Evolutionary conservation across 2,329 filamentous ascomycete species (phyloP), one percentile per base, ranked within the genome.

Genomic region (Paramyrothecium roridum): DNA sequence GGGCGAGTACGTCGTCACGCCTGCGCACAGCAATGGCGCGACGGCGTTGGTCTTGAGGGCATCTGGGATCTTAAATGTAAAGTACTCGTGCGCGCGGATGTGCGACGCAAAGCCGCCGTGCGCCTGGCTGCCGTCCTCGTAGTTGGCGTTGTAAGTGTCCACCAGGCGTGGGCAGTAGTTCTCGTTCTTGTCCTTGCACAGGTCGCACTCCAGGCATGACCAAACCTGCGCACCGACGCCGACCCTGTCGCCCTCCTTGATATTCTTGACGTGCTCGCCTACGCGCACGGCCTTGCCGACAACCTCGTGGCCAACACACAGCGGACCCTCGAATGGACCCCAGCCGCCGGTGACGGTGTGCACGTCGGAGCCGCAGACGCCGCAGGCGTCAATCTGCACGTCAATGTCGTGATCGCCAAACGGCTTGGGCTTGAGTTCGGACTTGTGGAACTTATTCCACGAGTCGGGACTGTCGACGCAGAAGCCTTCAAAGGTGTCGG

Each of bases 21-120:
- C 90, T 2, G 85, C 90, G 66, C 90, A 93, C 26, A 93, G 78
- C 76, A 95, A 85, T 1, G 90, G 89, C 2, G 89, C 82, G 0
- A 78, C 80, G 2, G 75, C 65, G 33, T 79, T 76, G 0, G 76
- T 76, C 8, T 75, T 69, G 11, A 85, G 69, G 1, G 65, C 68
- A n/a, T 83, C 80, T 0, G 82, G 82, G 40, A 85, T 82, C 59
- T 80, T 80, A 62, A 85, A 79, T 33, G 77, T 78, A 60, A 90
- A 92, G 69, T 80, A 78, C 61, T 79, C 76, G 56, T 80, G 79
- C 0, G 74, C 76, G 23, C 79, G 71, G 22, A 80, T 77, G 54
- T 81, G 76, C 17, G 73, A 77, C 1, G 77, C 69, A 56, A 73
- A 82, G n/a, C 86, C 89, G 3, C 90, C 90, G 62, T 89, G 88